Evolutionary conservation across 208 protist genomes (phyloP), one percentile per base, ranked within the genome.

Genomic region (Trypanosoma avium): DNA sequence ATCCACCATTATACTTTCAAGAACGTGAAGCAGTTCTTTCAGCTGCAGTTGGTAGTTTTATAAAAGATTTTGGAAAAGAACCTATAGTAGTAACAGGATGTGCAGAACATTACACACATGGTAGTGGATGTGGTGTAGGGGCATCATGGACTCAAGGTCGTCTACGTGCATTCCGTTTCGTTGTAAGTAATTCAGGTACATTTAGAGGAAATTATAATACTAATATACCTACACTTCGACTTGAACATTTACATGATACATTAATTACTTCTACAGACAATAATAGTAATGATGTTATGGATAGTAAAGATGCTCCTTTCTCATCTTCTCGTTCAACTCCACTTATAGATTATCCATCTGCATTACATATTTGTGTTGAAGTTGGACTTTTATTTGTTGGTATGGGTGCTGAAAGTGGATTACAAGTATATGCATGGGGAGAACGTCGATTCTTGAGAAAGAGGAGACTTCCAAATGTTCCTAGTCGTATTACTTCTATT

Each of bases 341-440:
- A 22, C 9, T 46, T 2, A 53, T 47, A 19, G 88, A 94, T 70
- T 87, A 78, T 61, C 78, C 88, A 24, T 85, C 81, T 8, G 88
- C 88, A 9, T 26, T 94, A 43, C 81, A 89, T 62, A 54, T 92
- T 35, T 94, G 88, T 56, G 75, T 78, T 32, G 69, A 79, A 10
- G 88, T 90, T 3, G 88, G 88, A 8, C 67, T 94, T 6, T 60
- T 94, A 30, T 82, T 92, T 61, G 88, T 92, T 22, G 88, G 85
- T 29, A 63, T 95, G 50, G 82, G 83, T 26, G 62, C 57, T 5
- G 74, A 62, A 19, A 69, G 77, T 30, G 88, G 86, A 9, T 72
- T 95, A 46, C 86, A 82, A n/a, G 55, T 95, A n/a, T 95, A 90
- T 62, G 67, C 59, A 10, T 90, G 79, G 71, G 85, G 88, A 7